Conservation (phyloP, 176 grass and related monocot genomes). For the Secale cereale region DNA sequence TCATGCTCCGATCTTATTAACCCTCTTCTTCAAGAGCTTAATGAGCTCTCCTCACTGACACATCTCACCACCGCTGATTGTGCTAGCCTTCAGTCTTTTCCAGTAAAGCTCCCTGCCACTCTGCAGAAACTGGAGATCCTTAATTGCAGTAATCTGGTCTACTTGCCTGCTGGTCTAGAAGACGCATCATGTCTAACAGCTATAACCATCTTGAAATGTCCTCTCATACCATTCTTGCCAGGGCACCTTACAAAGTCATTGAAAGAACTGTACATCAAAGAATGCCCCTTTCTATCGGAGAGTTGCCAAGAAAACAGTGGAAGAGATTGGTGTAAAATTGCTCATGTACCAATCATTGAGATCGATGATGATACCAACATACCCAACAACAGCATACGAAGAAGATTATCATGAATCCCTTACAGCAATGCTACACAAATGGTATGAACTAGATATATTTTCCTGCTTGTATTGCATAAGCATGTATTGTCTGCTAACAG, state of each 20-base stretch:
- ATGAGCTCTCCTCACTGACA: slow-evolving; percentile 28
- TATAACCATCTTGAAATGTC: slow-evolving; percentile 48
- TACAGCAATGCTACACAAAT: not conserved
- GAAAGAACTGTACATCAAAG: slow-evolving; percentile 53
- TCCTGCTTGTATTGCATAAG: not conserved
- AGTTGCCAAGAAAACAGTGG: slow-evolving; percentile 37
- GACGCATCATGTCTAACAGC: slow-evolving; percentile 30
- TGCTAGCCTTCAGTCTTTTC: slow-evolving; percentile 42
- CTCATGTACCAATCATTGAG: slow-evolving; percentile 46
- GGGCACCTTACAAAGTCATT: slow-evolving; percentile 33
- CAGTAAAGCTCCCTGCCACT: slow-evolving; percentile 38
- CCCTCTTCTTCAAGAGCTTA: slow-evolving; percentile 43
- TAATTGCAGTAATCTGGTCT: slow-evolving; percentile 36
- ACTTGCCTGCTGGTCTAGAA: slow-evolving; percentile 47
- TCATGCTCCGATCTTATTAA: slow-evolving; percentile 56
- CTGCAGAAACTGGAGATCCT: slow-evolving; percentile 56
- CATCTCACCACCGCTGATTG: slow-evolving; percentile 46
- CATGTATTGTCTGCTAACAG: not conserved
- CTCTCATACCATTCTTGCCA: slow-evolving; percentile 49
- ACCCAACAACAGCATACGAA: slow-evolving; percentile 1
- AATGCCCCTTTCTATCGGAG: slow-evolving; percentile 42
- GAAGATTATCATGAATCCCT: slow-evolving; percentile 21
- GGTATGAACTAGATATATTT: not conserved
- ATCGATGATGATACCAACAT: slow-evolving; percentile 21
- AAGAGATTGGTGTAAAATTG: slow-evolving; percentile 50